A percentile compares a stretch with the other conserved stretches of the same genome.
These are phyloP conservation scores for Aspergillus ostianus DNA, from an alignment of 495 filamentous ascomycete genomes.

Conservation along the genomic window DNA sequence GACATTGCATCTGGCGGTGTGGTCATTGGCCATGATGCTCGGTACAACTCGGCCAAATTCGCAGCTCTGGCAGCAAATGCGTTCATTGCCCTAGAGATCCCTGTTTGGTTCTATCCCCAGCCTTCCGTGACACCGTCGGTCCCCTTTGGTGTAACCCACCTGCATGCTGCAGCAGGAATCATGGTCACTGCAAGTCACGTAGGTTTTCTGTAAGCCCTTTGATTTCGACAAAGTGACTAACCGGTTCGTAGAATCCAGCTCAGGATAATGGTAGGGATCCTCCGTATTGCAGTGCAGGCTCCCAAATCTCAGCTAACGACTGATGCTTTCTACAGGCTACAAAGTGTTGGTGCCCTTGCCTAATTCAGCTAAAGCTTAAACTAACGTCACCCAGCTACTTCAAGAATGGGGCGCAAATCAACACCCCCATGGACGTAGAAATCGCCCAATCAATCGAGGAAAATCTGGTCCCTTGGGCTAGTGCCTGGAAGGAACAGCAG, in stretches of 20 bases:
- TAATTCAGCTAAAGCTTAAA: constrained; percentile 2
- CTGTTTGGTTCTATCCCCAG: constrained; percentile 58
- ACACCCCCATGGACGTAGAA: constrained; percentile 59
- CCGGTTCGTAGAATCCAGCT: constrained; percentile 53
- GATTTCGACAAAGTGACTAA: constrained; percentile 4
- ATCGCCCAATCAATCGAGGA: constrained; percentile 60
- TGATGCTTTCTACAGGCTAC: constrained; percentile 44
- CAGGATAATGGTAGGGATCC: constrained; percentile 57
- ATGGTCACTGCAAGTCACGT: constrained; percentile 73
- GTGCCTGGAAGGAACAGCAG: constrained; percentile 50
- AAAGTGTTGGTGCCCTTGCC: constrained; percentile 52
- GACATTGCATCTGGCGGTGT: constrained; percentile 46
- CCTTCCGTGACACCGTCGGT: constrained; percentile 64
- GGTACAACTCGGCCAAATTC: constrained; percentile 65
- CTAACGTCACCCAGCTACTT: constrained; percentile 49
- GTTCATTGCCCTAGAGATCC: constrained; percentile 60
- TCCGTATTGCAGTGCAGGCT: not conserved
- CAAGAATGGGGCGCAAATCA: constrained; percentile 68
- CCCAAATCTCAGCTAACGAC: not conserved
- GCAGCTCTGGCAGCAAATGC: constrained; percentile 63
- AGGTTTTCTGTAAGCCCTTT: constrained; percentile 15
- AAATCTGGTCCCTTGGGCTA: constrained; percentile 54
- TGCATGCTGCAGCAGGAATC: constrained; percentile 60
- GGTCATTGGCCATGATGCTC: constrained; percentile 67
- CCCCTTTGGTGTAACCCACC: constrained; percentile 60